A percentile compares a stretch with the other conserved stretches of the same genome.
These are phyloP conservation scores for Cercospora sp. DNA, from an alignment of 2,329 filamentous ascomycete species.

Conservation along the genomic window DNA sequence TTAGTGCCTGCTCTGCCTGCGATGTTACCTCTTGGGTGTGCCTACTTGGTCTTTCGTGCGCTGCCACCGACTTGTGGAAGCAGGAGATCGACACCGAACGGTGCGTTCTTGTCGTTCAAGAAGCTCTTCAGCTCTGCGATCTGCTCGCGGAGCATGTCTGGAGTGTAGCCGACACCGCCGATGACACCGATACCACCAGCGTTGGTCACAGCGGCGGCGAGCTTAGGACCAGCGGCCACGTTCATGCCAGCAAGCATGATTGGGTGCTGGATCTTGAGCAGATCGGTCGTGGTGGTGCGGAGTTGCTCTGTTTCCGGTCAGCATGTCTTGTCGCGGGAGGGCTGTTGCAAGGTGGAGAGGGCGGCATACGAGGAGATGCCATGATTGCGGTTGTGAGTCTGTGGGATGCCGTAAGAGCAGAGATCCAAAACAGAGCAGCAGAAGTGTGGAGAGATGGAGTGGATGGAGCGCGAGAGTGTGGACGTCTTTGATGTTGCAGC, in stretches of 20 bases:
- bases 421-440: neutral
- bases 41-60: slow-evolving; percentile 89
- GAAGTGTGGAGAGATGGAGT: neutral
- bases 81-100: slow-evolving; percentile 91
- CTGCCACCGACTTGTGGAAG: slow-evolving; percentile 92
- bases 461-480: neutral
- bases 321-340: neutral
- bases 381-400: slow-evolving; percentile 49
- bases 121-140: slow-evolving; percentile 90
- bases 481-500: neutral
- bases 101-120: slow-evolving; percentile 85
- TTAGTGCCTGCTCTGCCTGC: neutral
- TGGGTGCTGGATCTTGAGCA: slow-evolving; percentile 97
- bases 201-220: slow-evolving; percentile 95
- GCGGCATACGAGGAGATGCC: slow-evolving; percentile 72
- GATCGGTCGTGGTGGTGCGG: slow-evolving; percentile 88
- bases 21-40: too few species aligned
- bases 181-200: slow-evolving; percentile 96
- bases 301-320: slow-evolving; percentile 66
- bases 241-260: slow-evolving; percentile 98
- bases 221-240: slow-evolving; percentile 92
- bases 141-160: slow-evolving; percentile 94
- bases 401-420: neutral
- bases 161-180: slow-evolving; percentile 92
- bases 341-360: slow-evolving; percentile 5